Evolutionary conservation across 345 rosid genomes (phyloP), one percentile per base, ranked within the genome.

Genomic region (Mallotus nudiflorus): DNA sequence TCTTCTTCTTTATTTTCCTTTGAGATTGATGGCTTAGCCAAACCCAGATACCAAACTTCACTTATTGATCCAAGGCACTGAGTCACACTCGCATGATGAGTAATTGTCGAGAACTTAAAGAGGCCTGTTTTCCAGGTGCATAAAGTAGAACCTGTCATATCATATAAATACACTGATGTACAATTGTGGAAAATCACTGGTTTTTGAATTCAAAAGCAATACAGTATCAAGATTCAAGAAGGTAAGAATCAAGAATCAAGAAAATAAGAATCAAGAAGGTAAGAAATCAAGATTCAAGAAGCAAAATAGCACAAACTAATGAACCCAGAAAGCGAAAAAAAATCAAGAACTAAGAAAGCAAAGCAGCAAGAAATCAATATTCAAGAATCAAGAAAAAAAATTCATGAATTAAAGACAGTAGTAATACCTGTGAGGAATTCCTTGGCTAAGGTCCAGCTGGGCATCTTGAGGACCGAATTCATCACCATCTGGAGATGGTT

Each of bases 31-130:
- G 93, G 87, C 81, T 87, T 91, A 7, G 88, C 90, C 0, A 94
- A 86, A 28, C 97, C 98, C 42, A 89, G 81, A 76, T 87, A 91
- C 98, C 97, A 94, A 22, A 66, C 88, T 19, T 75, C 83, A 33
- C 94, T 92, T 25, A 89, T 67, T 20, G 98, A 79, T 71, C 98
- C 97, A 9, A 93, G 87, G 85, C 96, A 88, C 78, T 93, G 94
- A 9, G 96, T 91, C 70, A 93, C 96, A 29, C 84, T 85, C 0
- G 97, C 96, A 69, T 91, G 98, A 73, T 93, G 98, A 0, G 91
- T 87, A 19, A 93, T 87, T 0, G 45, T 49, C 15, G 85, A 73
- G 69, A 91, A 91, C 71, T 67, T 46, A 18, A n/a, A 81, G 82
- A 0, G 91, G 70, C 31, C 81, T 68, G n/a, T 76, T 69, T 52